Evolutionary conservation across 352 stramenopile genomes (phyloP), one percentile per base, ranked within the genome.

Genomic region (Globisporangium alternatum): DNA sequence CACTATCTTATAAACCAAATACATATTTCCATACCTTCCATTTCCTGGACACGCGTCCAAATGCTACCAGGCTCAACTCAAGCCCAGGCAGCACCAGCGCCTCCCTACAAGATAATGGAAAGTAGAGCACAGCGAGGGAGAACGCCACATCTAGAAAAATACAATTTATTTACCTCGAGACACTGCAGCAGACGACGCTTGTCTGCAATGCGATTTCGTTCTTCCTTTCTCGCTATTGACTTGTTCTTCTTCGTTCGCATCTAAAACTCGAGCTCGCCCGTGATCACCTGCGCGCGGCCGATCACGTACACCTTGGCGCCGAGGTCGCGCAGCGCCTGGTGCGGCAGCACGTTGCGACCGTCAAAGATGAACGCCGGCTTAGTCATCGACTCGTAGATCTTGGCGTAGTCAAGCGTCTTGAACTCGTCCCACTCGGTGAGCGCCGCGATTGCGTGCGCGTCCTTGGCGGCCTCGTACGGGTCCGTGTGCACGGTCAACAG

Each of bases 281-380:
- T 75, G 62, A 92, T 90, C 54, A 90, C 80, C 21, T 92, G 72
- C 31, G 83, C 83, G 13, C 77, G 77, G 31, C 97, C 97, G 79
- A 99, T 98, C 52, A 96, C 96, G 82, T 99, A 97, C 22, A 99
- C 96, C 76, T 99, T 97, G 77, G 99, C 99, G 60, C 98, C 98
- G 68, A 99, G 96, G 13, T 96, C 74, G 44, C 92, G 82, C 66
- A 99, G 88, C 62, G 83, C 82, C 15, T 94, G 80, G 80, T 98
- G 95, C 49, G 98, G 93, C 43, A 99, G 74, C 64, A 99, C 90
- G 76, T 99, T 99, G 52, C 98, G 91, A 33, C 98, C 98, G 81
- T 99, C 98, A 75, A 99, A 99, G 54, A 99, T 78, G 82, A 99
- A 99, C 25, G 98, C 98, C 9, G 98, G 98, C 82, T 99, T 99